phyloP scores from a whole-genome alignment of 768 basidiomycete genomes.

The Termitomyces sp. region DNA sequence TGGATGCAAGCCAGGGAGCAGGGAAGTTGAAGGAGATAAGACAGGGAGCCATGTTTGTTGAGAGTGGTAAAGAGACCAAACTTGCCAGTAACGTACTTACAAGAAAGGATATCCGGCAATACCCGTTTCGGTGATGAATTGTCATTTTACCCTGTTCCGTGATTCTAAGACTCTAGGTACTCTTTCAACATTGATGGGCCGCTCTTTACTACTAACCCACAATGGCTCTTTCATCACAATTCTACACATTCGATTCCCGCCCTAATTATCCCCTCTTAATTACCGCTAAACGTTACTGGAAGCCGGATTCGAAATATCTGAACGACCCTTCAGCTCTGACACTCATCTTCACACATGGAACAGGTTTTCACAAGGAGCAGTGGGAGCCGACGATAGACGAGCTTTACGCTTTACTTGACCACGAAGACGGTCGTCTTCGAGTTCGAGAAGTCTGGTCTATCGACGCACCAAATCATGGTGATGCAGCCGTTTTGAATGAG shows the following conservation, averaged over 20 bases:
- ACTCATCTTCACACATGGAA: constrained; percentile 49
- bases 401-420: constrained; percentile 27
- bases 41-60: too few species aligned
- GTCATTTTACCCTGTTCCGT: not conserved
- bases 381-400: constrained; percentile 56
- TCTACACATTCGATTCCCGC: constrained; percentile 49
- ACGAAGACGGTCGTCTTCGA: constrained; percentile 19
- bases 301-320: constrained; percentile 25
- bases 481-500: constrained; percentile 47
- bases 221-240: constrained; percentile 15
- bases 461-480: constrained; percentile 55
- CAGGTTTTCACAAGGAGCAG: constrained; percentile 55
- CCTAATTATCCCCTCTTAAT: constrained; percentile 46
- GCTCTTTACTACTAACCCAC: not conserved
- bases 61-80: too few species aligned
- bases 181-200: not conserved
- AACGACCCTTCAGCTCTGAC: constrained; percentile 39
- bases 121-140: too few species aligned
- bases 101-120: too few species aligned
- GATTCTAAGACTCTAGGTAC: not conserved
- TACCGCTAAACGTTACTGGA: constrained; percentile 49
- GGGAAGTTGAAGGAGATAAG: too few species aligned
- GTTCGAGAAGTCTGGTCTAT: constrained; percentile 48
- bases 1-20: too few species aligned
- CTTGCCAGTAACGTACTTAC: too few species aligned